Base-by-base conservation (phyloP, 2,329 filamentous ascomycete species). In the Neonectria punicea region DNA sequence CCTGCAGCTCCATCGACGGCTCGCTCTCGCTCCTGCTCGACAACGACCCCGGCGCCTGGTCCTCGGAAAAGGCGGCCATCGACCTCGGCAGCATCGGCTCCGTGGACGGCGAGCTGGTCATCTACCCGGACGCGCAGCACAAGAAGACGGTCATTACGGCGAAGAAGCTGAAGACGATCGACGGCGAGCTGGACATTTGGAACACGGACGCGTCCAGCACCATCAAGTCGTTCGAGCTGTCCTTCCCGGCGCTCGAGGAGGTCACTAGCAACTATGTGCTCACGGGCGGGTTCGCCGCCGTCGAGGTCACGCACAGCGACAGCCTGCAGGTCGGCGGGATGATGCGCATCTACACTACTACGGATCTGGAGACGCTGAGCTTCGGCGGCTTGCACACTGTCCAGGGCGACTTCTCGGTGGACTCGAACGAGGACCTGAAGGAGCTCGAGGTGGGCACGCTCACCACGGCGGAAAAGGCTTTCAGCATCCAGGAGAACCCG, bases 21-120 rank as follows among this genome's bases (percentile, higher is more conserved):
- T 74, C 74, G 11, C 47, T 75, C 34, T 75, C 73, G 9, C 67
- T 75, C 18, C 69, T 75, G 6, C 67, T 75, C 58, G 67, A 73
- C 50, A 67, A 66, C 47, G 51, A 67, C 22, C 71, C 72, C 2
- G 70, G 70, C 16, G 61, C 67, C 2, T 75, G 74, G 74, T 57
- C 71, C 16, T 68, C 71, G 30, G 43, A 55, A 44, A 61, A 70
- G n/a, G 73, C 74, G 4, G 39, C 69, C 0, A 63, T 75, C 54
- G 73, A 75, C 41, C 66, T 75, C 5, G 74, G 74, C 39, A 62
- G 67, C 13, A 49, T 75, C 9, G 57, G 46, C 5, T 68, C 70
- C 16, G 62, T 75, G 10, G 67, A 69, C 2, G 71, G 73, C 9
- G 65, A 70, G 44, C 36, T 75, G 5, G 69, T 74, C 6, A 74